A percentile compares a stretch with the other conserved stretches of the same genome.
phyloP scores from a whole-genome alignment of 805 yeast species.

The Kuraishia hungarica region DNA sequence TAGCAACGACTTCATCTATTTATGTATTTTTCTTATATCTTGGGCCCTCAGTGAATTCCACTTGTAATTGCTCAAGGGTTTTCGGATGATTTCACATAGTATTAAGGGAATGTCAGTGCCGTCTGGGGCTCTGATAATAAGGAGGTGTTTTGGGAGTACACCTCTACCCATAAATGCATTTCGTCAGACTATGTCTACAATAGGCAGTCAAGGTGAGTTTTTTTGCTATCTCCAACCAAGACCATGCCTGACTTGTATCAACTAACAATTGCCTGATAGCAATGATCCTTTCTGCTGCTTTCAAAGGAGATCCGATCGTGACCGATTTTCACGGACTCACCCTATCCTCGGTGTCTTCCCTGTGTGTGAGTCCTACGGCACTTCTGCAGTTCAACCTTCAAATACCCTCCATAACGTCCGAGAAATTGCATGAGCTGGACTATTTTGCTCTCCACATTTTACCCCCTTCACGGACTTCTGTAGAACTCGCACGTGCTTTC shows the following conservation, averaged over 20 bases:
- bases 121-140: neutral
- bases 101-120: neutral
- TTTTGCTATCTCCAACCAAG: conserved; percentile 1
- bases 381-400: conserved; percentile 80
- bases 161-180: conserved; percentile 7
- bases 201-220: conserved; percentile 25
- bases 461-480: conserved; percentile 49
- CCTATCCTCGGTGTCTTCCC: conserved; percentile 75
- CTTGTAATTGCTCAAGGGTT: too few species aligned
- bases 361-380: conserved; percentile 72
- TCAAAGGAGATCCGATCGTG: conserved; percentile 11
- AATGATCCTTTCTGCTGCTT: conserved; percentile 48
- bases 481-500: conserved; percentile 56
- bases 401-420: conserved; percentile 76
- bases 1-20: neutral
- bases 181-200: conserved; percentile 24
- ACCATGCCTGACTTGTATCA: neutral
- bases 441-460: conserved; percentile 70
- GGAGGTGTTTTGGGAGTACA: neutral
- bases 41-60: neutral
- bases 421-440: conserved; percentile 45
- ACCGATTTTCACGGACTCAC: conserved; percentile 62
- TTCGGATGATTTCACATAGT: neutral
- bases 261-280: conserved; percentile 20
- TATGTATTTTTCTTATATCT: neutral